Base-by-base conservation (phyloP, 345 rosid species). In the Aquilaria yunnanensis region DNA sequence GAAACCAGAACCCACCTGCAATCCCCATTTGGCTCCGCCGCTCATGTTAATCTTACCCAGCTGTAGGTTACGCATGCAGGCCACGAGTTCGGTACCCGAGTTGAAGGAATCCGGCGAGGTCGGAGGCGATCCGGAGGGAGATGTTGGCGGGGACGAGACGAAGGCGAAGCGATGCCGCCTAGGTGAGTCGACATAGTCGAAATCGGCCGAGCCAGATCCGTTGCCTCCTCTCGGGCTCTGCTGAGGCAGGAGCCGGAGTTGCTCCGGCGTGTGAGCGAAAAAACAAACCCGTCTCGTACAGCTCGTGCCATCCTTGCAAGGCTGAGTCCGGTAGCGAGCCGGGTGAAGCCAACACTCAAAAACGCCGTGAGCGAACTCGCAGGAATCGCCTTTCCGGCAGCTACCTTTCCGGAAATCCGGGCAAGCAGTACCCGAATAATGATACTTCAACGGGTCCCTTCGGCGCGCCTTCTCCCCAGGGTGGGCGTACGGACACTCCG, bases 261-360 rank as follows among this genome's bases (percentile, higher is more conserved):
- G 88, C 62, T 88, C 94, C 5, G 86, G 84, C 16, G 91, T 74
- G 67, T 91, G 97, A 63, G 96, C 96, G 12, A 91, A 91, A 74
- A 91, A 88, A 57, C 96, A 91, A 49, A 91, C 90, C 53, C 78
- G 78, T 13, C 97, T 80, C 43, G 72, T 72, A 70, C 96, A 86
- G 66, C 69, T 74, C 0, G 67, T 77, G 1, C 97, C 96, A 29
- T 88, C 97, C 60, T 91, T 91, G 64, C 97, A 88, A 1, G 91
- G 92, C 66, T 83, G 92, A 10, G 97, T 88, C 3, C 97, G 82
- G 69, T 92, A 88, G 6, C 91, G 82, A 0, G 83, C 78, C 4
- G 97, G 96, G 61, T 91, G 97, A 4, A 91, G 85, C 97, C 97
- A 91, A 67, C 89, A 90, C 86, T 88, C 96, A 14, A 88, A 90